Base-by-base conservation (phyloP, 2,329 filamentous ascomycete species). In the Clarireedia sp. region DNA sequence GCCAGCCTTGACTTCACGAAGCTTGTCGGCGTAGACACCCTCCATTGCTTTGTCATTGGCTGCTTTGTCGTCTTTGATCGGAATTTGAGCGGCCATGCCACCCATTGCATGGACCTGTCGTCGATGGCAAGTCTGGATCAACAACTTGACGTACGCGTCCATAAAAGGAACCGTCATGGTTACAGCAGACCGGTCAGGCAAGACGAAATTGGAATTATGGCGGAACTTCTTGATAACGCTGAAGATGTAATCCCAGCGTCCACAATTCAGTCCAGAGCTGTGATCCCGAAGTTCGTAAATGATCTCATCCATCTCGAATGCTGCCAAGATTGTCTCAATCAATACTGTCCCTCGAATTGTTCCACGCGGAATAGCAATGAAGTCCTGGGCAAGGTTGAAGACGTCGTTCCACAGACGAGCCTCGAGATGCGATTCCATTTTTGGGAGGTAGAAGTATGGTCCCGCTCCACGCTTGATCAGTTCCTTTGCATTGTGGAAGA, bases 261-360 rank as follows among this genome's bases (percentile, higher is more conserved):
- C 94, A 74, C 94, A 97, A 83, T 99, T 99, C 68, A 99, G 83
- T 48, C 94, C 94, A 6, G 92, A 87, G 72, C 86, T 92, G 79
- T 99, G 94, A 70, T 97, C 92, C 59, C 94, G 87, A 64, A 99
- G 86, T 78, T 97, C 94, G 74, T 96, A 99, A 75, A 99, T 97
- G 74, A 99, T 97, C 83, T 99, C 94, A 67, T 99, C 94, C 94
- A 99, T 99, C 80, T 99, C 94, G 68, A 99, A 99, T 16, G 92
- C 94, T 43, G 94, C 94, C 44, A 92, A 81, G 72, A 99, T 97
- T 55, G 94, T 97, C 81, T 99, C 94, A 68, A 99, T 97, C 66
- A 99, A 78, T 40, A 97, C 92, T 3, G 94, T 99, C 60, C 82
- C 94, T 65, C 94, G 87, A 73, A 97, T 95, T 54, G 90, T 97